These are phyloP conservation scores for Penicillium hordei DNA, from an alignment of 2,329 filamentous ascomycete species.

Conservation along the genomic window DNA sequence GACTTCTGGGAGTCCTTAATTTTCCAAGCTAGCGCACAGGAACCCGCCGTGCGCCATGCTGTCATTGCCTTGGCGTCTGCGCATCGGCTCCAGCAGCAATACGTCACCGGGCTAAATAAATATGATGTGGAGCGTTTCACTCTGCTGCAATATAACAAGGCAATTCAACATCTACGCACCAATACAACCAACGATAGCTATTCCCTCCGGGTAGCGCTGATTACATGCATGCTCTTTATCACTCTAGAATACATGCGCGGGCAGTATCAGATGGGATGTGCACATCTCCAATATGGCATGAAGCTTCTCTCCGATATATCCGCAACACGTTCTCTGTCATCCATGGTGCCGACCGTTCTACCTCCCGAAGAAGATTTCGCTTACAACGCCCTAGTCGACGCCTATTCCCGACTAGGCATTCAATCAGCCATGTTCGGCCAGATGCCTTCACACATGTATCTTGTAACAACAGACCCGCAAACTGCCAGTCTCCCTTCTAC, in stretches of 20 bases:
- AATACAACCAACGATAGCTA: slow-evolving; percentile 27
- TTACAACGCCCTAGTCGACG: slow-evolving; percentile 25
- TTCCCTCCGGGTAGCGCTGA: slow-evolving; percentile 40
- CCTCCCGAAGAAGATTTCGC: slow-evolving; percentile 17
- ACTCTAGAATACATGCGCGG: slow-evolving; percentile 44
- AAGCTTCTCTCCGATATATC: slow-evolving; percentile 27
- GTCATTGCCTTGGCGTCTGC: slow-evolving; percentile 43
- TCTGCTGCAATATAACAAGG: slow-evolving; percentile 42
- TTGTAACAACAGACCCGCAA: slow-evolving; percentile 12
- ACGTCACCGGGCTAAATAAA: slow-evolving; percentile 12
- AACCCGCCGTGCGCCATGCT: slow-evolving; percentile 47
- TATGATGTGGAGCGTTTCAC: slow-evolving; percentile 32
- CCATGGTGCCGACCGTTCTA: slow-evolving; percentile 15
- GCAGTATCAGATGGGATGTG: slow-evolving; percentile 26
- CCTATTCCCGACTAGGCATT: slow-evolving; percentile 29
- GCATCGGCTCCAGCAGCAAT: slow-evolving; percentile 27
- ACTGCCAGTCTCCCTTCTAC: slow-evolving; percentile 9
- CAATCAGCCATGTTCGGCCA: slow-evolving; percentile 32
- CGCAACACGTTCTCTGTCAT: background rate
- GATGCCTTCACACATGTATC: slow-evolving; percentile 14
- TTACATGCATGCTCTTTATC: slow-evolving; percentile 45
- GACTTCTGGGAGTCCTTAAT: slow-evolving; percentile 44
- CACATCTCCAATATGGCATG: slow-evolving; percentile 36
- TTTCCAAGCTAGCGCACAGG: slow-evolving; percentile 39
- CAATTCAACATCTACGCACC: slow-evolving; percentile 38